Conservation (phyloP, 2,329 filamentous ascomycete genomes). For the Fusarium decemcellulare region DNA sequence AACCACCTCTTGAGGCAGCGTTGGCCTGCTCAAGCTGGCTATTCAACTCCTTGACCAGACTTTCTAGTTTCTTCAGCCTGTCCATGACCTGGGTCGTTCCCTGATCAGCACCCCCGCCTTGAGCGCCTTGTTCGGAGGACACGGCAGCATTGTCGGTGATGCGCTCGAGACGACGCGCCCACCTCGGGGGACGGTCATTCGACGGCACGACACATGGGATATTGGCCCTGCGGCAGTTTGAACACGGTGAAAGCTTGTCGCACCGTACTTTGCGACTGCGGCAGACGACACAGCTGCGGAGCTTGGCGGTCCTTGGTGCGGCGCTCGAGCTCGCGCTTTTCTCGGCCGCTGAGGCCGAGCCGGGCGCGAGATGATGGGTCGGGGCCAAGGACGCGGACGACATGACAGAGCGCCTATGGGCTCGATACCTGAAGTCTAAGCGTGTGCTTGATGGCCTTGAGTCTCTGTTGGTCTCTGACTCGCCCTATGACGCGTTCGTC, state of each 20-base stretch:
- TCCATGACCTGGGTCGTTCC: conserved; percentile 60
- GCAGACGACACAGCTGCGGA: conserved; percentile 66
- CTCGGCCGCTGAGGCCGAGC: conserved; percentile 40
- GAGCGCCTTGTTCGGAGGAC: conserved; percentile 13
- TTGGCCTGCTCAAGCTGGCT: conserved; percentile 60
- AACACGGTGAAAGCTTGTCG: conserved; percentile 69
- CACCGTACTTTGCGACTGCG: conserved; percentile 70
- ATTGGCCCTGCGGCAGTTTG: conserved; percentile 67
- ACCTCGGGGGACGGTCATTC: conserved; percentile 64
- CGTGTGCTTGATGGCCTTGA: background rate
- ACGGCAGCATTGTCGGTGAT: conserved; percentile 53
- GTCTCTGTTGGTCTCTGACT: background rate
- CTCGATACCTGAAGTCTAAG: too few relatives aligned
- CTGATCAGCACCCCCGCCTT: conserved; percentile 42
- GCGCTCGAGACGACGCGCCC: conserved; percentile 66
- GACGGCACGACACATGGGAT: conserved; percentile 67
- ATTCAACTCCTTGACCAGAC: conserved; percentile 65
- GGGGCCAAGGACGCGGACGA: background rate
- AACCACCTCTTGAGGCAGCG: conserved; percentile 45
- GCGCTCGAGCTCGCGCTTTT: conserved; percentile 39
- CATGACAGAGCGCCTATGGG: background rate
- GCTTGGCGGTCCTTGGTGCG: conserved; percentile 46
- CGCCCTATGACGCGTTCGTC: background rate
- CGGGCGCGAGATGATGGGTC: conserved; percentile 22
- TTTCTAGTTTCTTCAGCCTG: conserved; percentile 63